Evolutionary conservation across 163 green algal species (phyloP).

Genomic region (Chlorella variabilis): DNA sequence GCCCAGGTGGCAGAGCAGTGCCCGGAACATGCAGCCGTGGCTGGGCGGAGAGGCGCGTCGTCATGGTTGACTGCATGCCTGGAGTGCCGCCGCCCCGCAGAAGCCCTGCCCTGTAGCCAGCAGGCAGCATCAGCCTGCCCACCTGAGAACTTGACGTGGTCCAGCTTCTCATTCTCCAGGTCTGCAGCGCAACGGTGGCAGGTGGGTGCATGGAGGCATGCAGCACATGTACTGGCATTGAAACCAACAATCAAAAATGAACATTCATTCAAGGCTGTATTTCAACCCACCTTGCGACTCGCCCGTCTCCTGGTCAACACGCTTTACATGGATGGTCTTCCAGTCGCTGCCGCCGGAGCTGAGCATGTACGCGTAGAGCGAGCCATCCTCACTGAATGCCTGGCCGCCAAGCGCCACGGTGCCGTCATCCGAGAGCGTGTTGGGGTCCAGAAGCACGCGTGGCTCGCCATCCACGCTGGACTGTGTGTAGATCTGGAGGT

Average conservation of each 20-base stretch:
- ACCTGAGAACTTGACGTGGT: slow-evolving; percentile 86
- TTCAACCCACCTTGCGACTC: slow-evolving; percentile 10
- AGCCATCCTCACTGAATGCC: slow-evolving; percentile 85
- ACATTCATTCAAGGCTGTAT: too few relatives aligned
- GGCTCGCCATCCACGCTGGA: slow-evolving; percentile 57
- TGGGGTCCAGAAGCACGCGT: slow-evolving; percentile 91
- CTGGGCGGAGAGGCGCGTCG: too few relatives aligned
- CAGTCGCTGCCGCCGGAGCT: slow-evolving; percentile 79
- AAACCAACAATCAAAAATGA: too few relatives aligned
- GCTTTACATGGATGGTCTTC: slow-evolving; percentile 75
- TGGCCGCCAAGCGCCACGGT: slow-evolving; percentile 67
- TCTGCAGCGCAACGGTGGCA: not conserved
- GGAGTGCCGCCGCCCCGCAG: too few relatives aligned
- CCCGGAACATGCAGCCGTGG: too few relatives aligned
- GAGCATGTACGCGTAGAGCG: slow-evolving; percentile 64
- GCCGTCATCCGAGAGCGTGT: slow-evolving; percentile 74
- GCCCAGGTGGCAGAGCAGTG: too few relatives aligned
- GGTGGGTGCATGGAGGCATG: not conserved
- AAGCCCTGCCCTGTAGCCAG: too few relatives aligned
- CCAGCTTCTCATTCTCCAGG: slow-evolving; percentile 75
- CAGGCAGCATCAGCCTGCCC: slow-evolving; percentile 60
- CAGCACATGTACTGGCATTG: too few relatives aligned
- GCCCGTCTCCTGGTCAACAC: slow-evolving; percentile 59
- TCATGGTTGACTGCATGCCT: too few relatives aligned
- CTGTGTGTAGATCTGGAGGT: slow-evolving; percentile 67